These are phyloP conservation scores for Selaginella moellendorffii DNA, from an alignment of 75 land plant species.

Conservation along the genomic window DNA sequence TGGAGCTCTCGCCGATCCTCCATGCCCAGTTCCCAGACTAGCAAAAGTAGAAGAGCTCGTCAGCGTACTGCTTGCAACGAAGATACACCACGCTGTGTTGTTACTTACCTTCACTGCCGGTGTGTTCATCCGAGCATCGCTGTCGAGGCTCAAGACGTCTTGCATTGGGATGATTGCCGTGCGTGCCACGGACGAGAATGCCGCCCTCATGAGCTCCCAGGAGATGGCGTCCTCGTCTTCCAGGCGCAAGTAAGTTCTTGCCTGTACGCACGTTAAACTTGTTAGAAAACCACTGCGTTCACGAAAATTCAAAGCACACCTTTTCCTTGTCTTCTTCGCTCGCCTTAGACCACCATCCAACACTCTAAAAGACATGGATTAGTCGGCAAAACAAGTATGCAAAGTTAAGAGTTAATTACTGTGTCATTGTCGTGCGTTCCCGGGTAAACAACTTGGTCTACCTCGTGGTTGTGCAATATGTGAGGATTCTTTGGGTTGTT, in stretches of 20 bases:
- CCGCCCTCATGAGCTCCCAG: constrained; percentile 54
- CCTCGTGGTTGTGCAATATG: constrained; percentile 84
- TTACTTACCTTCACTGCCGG: constrained; percentile 39
- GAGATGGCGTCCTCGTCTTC: constrained; percentile 40
- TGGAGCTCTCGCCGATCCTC: constrained; percentile 40
- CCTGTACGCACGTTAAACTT: no score
- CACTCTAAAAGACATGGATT: constrained; percentile 18
- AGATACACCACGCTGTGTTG: background rate
- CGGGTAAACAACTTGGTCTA: constrained; percentile 79
- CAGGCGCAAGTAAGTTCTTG: constrained; percentile 31
- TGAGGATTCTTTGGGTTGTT: constrained; percentile 62
- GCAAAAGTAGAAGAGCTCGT: background rate
- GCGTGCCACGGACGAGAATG: constrained; percentile 65
- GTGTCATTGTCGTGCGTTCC: constrained; percentile 99
- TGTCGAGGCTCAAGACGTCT: constrained; percentile 68
- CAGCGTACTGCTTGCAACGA: background rate
- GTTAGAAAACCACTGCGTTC: background rate
- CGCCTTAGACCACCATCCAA: constrained; percentile 81
- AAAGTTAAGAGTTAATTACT: no score
- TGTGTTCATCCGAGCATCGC: constrained; percentile 82
- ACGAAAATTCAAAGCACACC: constrained; percentile 1
- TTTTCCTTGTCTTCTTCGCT: constrained; percentile 37
- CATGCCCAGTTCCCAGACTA: constrained; percentile 79
- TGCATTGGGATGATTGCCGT: constrained; percentile 82
- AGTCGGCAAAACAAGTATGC: no score